Percentiles rank a stretch among this genome's conserved stretches.
phyloP scores from a whole-genome alignment of 768 basidiomycete species.

The Rhodosporidiobolus sp. region DNA sequence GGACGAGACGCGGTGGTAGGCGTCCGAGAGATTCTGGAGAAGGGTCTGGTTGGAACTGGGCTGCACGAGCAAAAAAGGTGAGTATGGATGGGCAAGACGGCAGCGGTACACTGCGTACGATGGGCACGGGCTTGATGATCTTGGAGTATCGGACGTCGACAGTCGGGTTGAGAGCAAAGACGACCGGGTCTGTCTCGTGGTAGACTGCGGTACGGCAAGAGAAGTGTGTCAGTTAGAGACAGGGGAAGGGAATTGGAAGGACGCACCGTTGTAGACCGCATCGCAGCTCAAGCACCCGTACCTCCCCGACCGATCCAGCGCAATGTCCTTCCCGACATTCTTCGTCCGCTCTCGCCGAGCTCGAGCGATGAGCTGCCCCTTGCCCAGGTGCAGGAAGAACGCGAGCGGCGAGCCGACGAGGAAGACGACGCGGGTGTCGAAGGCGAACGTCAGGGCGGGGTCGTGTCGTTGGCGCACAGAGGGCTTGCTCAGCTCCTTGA shows the following conservation, averaged over 20 bases:
- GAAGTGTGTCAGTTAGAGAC: neutral
- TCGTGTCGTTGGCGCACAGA: neutral
- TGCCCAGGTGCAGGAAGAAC: slow-evolving; percentile 41
- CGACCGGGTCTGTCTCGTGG: slow-evolving; percentile 41
- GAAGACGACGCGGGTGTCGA: slow-evolving; percentile 38
- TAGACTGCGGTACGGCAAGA: slow-evolving; percentile 12
- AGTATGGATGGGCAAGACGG: neutral
- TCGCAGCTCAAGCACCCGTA: slow-evolving; percentile 39
- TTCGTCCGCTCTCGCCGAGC: slow-evolving; percentile 35
- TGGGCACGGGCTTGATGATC: slow-evolving; percentile 41
- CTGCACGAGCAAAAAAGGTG: neutral
- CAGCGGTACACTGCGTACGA: slow-evolving; percentile 1
- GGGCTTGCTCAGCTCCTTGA: slow-evolving; percentile 9
- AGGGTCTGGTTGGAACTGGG: slow-evolving; percentile 37
- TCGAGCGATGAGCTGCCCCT: slow-evolving; percentile 43
- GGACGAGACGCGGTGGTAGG: slow-evolving; percentile 33
- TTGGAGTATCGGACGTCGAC: slow-evolving; percentile 39
- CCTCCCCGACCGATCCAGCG: slow-evolving; percentile 38
- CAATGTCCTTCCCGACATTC: slow-evolving; percentile 33
- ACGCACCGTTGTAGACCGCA: slow-evolving; percentile 28
- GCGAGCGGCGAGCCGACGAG: slow-evolving; percentile 42
- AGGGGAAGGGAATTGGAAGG: neutral
- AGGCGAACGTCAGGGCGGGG: slow-evolving; percentile 28
- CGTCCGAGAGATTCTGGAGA: slow-evolving; percentile 36
- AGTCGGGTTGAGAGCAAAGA: slow-evolving; percentile 37